Evolutionary conservation across 345 rosid species (phyloP), one percentile per base, ranked within the genome.

Genomic region (Camelina laxa): DNA sequence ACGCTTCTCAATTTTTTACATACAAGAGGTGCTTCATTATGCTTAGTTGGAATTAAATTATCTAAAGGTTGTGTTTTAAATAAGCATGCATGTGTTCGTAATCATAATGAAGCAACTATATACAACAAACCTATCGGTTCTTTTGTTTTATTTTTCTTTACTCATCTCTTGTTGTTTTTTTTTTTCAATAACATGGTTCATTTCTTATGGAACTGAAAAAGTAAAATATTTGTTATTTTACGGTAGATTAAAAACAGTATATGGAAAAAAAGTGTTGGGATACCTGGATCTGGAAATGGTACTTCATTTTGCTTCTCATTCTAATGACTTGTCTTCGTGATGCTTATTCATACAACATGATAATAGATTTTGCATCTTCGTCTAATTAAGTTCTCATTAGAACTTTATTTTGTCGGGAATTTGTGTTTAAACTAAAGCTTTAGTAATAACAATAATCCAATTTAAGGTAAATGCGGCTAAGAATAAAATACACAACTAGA

Each of bases 401-500:
- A 36, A 48, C 15, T 36, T 14, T 33, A 5, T 64, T 19, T 33
- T 14, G 58, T 73, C 7, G 41, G 16, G 42, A 4, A 56, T 21
- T 74, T 36, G 35, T 48, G 58, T 16, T 4, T 22, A 38, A 49
- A 3, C 3, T 22, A 36, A 36, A 38, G 35, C 33, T n/a, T 44
- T 21, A 56, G 65, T 21, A 33, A 48, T 61, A 35, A 45, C 11
- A 24, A 24, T 24, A 27, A 3, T 61, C 39, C 21, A 24, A 51
- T 16, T 22, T 53, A 22, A n/a, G 6, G 44, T 6, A 36, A 44
- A 47, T 70, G 72, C 72, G 72, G 72, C 67, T 64, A 64, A 0
- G 39, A 33, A 44, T 62, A 44, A 64, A 48, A 70, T 56, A 76
- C 48, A 64, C 55, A 41, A 48, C 48, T 3, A 57, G 70, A 76